A percentile compares a stretch with the other conserved stretches of the same genome.
These are phyloP conservation scores for Agastache rugosa DNA, from an alignment of 257 asterid genomes.

Conservation along the genomic window DNA sequence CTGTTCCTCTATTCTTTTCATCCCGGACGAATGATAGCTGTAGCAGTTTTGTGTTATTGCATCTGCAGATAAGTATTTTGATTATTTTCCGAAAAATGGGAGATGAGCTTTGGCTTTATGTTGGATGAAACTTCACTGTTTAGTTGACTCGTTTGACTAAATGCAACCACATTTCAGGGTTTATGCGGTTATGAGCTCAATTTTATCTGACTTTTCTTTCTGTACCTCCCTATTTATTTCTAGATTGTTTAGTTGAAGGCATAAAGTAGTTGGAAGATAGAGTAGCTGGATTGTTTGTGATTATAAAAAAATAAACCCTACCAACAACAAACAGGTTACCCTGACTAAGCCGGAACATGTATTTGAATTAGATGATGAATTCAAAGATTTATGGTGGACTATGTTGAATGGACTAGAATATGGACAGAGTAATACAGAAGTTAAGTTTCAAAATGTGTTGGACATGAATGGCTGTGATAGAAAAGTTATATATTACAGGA, in stretches of 20 bases:
- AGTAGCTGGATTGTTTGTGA: background rate
- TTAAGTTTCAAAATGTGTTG: background rate
- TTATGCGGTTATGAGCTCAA: constrained; percentile 22
- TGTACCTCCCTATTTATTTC: background rate
- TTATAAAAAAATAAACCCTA: background rate
- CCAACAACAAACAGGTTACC: background rate
- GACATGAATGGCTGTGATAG: background rate
- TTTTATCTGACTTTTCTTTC: background rate
- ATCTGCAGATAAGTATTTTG: background rate
- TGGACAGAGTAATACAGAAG: background rate
- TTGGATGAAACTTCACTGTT: constrained; percentile 24
- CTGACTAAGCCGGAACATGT: background rate
- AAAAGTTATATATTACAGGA: background rate
- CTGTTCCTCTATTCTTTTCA: background rate
- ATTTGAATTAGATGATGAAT: background rate
- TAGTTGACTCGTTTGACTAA: constrained; percentile 11
- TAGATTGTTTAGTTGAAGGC: background rate
- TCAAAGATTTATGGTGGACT: background rate
- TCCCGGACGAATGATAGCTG: constrained; percentile 7
- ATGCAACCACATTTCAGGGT: background rate
- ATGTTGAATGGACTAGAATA: background rate
- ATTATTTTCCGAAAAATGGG: background rate
- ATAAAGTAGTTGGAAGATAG: background rate
- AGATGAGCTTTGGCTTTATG: background rate
- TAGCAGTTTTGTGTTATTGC: constrained; percentile 3